These are phyloP conservation scores for Scorias spongiosa DNA, from an alignment of 2,329 filamentous ascomycete species.

Conservation along the genomic window DNA sequence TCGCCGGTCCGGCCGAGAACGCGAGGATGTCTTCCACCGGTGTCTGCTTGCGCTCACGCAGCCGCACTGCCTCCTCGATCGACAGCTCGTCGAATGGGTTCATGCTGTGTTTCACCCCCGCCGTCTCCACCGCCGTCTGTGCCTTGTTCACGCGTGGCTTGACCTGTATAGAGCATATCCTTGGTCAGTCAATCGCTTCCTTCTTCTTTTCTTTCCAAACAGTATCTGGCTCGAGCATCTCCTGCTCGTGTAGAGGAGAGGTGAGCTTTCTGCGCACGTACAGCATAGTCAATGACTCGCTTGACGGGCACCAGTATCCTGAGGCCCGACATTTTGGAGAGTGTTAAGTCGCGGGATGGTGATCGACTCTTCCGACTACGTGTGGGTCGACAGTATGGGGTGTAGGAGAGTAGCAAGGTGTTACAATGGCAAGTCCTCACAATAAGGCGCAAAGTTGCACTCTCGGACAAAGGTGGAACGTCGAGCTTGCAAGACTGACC, in stretches of 20 bases:
- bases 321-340: slow-evolving; percentile 28
- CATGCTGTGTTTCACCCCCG: slow-evolving; percentile 91
- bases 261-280: slow-evolving; percentile 16
- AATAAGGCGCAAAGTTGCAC: not conserved
- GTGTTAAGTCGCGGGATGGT: no score
- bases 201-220: not conserved
- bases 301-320: slow-evolving; percentile 42
- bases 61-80: slow-evolving; percentile 85
- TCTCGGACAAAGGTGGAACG: no score
- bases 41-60: slow-evolving; percentile 65
- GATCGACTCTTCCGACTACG: no score
- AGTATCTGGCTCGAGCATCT: not conserved
- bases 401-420: no score
- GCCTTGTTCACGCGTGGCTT: slow-evolving; percentile 57
- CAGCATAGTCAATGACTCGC: slow-evolving; percentile 44
- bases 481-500: no score
- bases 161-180: slow-evolving; percentile 30
- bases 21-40: slow-evolving; percentile 78
- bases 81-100: slow-evolving; percentile 99
- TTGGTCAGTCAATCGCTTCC: not conserved
- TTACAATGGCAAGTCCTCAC: no score
- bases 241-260: not conserved
- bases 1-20: slow-evolving; percentile 74
- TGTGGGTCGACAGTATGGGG: no score
- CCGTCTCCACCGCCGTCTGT: slow-evolving; percentile 77